These are phyloP conservation scores for Geotrichum citri-aurantii DNA, from an alignment of 1,139 yeast species.

Conservation along the genomic window DNA sequence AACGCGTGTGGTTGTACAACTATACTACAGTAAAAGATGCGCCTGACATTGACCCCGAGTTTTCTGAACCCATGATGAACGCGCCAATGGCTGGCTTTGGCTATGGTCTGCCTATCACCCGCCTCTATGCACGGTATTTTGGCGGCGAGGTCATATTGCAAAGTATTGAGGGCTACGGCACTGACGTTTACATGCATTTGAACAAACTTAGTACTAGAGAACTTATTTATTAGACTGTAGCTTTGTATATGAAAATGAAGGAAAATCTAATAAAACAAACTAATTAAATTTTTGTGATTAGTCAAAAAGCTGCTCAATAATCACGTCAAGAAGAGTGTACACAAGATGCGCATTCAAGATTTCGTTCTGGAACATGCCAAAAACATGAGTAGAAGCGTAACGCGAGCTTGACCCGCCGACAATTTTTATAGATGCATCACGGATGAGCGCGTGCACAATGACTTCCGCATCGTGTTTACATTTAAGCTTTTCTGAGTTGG, in stretches of 20 bases:
- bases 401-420: conserved; percentile 65
- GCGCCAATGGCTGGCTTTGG: conserved; percentile 90
- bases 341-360: conserved; percentile 60
- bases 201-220: conserved; percentile 41
- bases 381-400: conserved; percentile 55
- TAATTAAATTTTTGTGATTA: background rate
- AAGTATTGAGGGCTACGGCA: conserved; percentile 81
- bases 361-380: conserved; percentile 70
- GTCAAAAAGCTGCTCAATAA: conserved; percentile 41
- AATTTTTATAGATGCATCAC: conserved; percentile 64
- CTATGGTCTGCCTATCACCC: conserved; percentile 69
- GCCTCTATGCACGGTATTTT: conserved; percentile 71
- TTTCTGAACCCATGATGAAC: conserved; percentile 42
- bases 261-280: too few species aligned
- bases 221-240: conserved; percentile 13
- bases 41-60: conserved; percentile 51
- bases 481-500: conserved; percentile 47
- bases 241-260: background rate
- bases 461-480: conserved; percentile 56
- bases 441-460: conserved; percentile 52
- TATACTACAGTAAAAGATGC: conserved; percentile 70
- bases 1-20: conserved; percentile 73
- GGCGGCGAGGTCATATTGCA: conserved; percentile 75
- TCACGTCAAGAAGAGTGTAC: conserved; percentile 51
- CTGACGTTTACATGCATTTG: conserved; percentile 73